Evolutionary conservation across 2,329 filamentous ascomycete species (phyloP).

Genomic region (Hymenoscyphus scutula): DNA sequence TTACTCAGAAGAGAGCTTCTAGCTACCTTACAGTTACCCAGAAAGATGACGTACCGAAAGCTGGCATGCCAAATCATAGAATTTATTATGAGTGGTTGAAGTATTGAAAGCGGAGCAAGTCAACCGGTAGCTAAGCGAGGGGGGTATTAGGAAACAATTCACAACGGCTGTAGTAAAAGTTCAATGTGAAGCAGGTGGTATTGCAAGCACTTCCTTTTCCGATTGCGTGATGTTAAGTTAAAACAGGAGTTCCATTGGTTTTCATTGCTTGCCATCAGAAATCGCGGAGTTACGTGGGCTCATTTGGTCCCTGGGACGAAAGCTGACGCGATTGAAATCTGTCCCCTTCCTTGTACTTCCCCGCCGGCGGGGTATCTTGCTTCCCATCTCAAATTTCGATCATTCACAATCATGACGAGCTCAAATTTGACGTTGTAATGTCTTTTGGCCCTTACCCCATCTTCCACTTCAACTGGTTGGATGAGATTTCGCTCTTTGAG

Average conservation of each 20-base stretch:
- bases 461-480: slow-evolving; percentile 2
- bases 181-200: no score
- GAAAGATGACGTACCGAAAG: no score
- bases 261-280: background rate
- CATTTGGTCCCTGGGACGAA: slow-evolving; percentile 21
- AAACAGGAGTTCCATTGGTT: background rate
- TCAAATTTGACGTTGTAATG: slow-evolving; percentile 23
- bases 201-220: no score
- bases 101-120: no score
- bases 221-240: no score
- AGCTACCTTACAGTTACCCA: no score
- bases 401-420: slow-evolving; percentile 22
- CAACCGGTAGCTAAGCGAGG: no score
- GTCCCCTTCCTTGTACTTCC: slow-evolving; percentile 10
- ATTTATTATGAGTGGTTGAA: no score
- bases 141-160: no score
- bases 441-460: background rate
- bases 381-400: slow-evolving; percentile 22
- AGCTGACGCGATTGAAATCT: slow-evolving; percentile 24
- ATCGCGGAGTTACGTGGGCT: background rate
- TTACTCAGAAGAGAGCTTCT: no score
- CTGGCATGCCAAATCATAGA: no score
- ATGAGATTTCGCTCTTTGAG: slow-evolving; percentile 14
- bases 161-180: no score
- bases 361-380: slow-evolving; percentile 20